A percentile compares a stretch with the other conserved stretches of the same genome.
Conservation (phyloP, 2,329 filamentous ascomycete genomes). For the Sclerotinia glacialis region DNA sequence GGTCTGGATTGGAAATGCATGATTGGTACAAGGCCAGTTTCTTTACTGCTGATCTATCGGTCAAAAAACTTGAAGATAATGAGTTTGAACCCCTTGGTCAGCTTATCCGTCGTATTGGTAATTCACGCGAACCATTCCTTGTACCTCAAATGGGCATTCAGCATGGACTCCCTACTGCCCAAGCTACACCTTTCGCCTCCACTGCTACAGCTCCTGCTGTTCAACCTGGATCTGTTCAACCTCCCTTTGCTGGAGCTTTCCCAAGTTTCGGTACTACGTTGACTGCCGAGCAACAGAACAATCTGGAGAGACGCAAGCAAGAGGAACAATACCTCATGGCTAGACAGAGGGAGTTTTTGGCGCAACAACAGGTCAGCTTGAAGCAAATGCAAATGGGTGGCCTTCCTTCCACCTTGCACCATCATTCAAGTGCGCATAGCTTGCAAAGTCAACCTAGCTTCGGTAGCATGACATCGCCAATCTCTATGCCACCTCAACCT, state of each 20-base stretch:
- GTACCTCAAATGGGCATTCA: constrained; percentile 95
- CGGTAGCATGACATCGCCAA: constrained; percentile 87
- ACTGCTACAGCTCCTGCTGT: constrained; percentile 43
- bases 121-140: constrained; percentile 94
- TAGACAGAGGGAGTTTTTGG: constrained; percentile 87
- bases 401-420: constrained; percentile 62
- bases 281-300: constrained; percentile 97
- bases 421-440: constrained; percentile 92
- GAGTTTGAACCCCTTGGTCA: constrained; percentile 96
- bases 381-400: constrained; percentile 66
- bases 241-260: constrained; percentile 89
- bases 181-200: constrained; percentile 40
- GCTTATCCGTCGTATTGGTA: constrained; percentile 91
- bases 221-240: constrained; percentile 66
- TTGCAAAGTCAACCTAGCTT: constrained; percentile 97
- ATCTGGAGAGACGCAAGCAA: constrained; percentile 91
- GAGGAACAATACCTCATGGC: constrained; percentile 98
- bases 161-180: constrained; percentile 68
- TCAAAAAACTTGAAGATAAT: constrained; percentile 89
- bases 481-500: constrained; percentile 56
- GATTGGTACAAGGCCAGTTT: constrained; percentile 99
- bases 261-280: constrained; percentile 95
- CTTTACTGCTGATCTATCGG: constrained; percentile 89
- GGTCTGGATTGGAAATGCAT: constrained; percentile 97
- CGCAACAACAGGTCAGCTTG: constrained; percentile 78